Conservation (phyloP, 2,329 filamentous ascomycete species). For the Pseudogymnoascus sp. region DNA sequence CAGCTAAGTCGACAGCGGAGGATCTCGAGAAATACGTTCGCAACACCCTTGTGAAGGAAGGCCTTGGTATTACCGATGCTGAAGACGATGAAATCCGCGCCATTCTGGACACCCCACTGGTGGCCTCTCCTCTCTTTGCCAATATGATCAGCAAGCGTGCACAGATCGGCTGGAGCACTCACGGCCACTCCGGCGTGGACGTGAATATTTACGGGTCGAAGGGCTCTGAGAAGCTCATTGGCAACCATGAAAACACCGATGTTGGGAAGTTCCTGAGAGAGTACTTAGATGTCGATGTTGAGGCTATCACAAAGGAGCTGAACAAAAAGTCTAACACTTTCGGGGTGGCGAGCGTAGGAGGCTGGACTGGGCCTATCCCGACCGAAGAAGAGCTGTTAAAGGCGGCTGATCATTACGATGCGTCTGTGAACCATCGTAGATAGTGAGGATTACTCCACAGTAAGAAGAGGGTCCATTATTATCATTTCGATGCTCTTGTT, state of each 20-base stretch:
- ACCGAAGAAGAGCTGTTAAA: constrained; percentile 18
- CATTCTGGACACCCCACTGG: constrained; percentile 52
- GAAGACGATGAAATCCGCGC: constrained; percentile 60
- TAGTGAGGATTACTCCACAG: not conserved
- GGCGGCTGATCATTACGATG: not conserved
- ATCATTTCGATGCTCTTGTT: not conserved
- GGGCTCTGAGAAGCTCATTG: constrained; percentile 58
- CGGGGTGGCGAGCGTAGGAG: constrained; percentile 9
- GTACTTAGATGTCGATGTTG: constrained; percentile 75
- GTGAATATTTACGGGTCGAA: constrained; percentile 90
- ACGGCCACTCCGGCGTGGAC: constrained; percentile 88
- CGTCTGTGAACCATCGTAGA: not conserved
- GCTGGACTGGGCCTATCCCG: constrained; percentile 23
- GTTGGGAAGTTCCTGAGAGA: constrained; percentile 72
- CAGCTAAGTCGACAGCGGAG: constrained; percentile 26
- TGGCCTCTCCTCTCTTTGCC: constrained; percentile 56
- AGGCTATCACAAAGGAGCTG: constrained; percentile 69
- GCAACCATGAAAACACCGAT: constrained; percentile 94
- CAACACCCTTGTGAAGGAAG: constrained; percentile 55
- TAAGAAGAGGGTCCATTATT: not conserved
- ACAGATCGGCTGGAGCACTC: constrained; percentile 88
- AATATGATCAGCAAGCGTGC: constrained; percentile 82
- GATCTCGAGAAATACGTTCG: constrained; percentile 56
- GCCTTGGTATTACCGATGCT: constrained; percentile 71
- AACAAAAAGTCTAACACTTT: constrained; percentile 20